Conservation (phyloP, 2,329 filamentous ascomycete genomes). For the Sphaceloma murrayae region DNA sequence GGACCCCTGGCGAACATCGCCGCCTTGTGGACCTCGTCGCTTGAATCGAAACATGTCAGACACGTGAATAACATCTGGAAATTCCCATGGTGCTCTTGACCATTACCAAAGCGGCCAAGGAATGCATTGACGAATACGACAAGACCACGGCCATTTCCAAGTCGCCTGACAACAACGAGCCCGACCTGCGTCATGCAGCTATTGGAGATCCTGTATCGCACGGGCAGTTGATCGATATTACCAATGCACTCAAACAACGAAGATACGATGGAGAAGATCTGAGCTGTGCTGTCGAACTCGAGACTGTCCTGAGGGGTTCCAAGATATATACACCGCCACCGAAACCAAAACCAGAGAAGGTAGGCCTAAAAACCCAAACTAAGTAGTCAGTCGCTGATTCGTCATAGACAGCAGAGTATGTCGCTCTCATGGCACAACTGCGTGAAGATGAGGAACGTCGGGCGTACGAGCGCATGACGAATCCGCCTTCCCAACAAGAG, state of each 20-base stretch:
- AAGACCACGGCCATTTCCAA: neutral
- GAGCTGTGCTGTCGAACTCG: constrained; percentile 42
- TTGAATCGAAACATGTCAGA: too few relatives aligned
- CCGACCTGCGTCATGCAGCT: constrained; percentile 41
- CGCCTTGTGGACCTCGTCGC: too few relatives aligned
- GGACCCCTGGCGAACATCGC: neutral
- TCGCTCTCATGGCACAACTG: constrained; percentile 75
- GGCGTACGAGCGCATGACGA: constrained; percentile 71
- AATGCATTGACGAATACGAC: constrained; percentile 42
- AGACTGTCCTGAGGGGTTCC: constrained; percentile 62
- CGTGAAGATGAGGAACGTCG: constrained; percentile 73
- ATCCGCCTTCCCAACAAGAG: constrained; percentile 47
- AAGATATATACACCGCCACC: constrained; percentile 70
- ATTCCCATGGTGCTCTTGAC: constrained; percentile 62
- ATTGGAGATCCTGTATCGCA: constrained; percentile 64
- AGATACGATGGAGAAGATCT: constrained; percentile 10
- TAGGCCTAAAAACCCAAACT: constrained; percentile 33
- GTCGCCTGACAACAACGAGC: constrained; percentile 31
- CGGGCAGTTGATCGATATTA: constrained; percentile 55
- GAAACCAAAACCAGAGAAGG: constrained; percentile 65
- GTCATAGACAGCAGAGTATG: constrained; percentile 65
- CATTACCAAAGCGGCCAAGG: constrained; percentile 61
- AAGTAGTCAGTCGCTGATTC: constrained; percentile 17
- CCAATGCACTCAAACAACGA: constrained; percentile 25
- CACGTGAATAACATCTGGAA: too few relatives aligned